Percentiles rank a stretch among this genome's conserved stretches.
phyloP scores from a whole-genome alignment of 306 rosid species.

The Dryas octopetala region DNA sequence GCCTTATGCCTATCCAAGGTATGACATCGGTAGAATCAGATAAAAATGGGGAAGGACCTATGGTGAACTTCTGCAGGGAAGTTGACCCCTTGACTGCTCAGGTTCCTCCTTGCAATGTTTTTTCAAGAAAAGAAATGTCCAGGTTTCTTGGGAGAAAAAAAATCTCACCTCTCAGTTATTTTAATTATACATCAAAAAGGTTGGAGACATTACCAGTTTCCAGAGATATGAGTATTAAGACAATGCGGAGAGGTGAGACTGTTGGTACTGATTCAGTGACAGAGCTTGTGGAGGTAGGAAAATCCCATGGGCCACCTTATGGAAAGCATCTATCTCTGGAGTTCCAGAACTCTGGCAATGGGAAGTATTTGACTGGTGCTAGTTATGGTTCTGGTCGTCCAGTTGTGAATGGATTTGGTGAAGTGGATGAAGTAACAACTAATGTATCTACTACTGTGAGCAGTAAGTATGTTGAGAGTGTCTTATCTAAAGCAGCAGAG shows the following conservation, averaged over 20 bases:
- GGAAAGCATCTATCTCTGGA: slow-evolving; percentile 34
- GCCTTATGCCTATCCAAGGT: slow-evolving; percentile 35
- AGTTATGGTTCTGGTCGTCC: slow-evolving; percentile 42
- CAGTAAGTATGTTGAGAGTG: slow-evolving; percentile 28
- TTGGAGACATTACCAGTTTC: slow-evolving; percentile 41
- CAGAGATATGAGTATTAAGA: slow-evolving; percentile 31
- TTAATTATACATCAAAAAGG: slow-evolving; percentile 40
- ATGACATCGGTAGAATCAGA: slow-evolving; percentile 36
- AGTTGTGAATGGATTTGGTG: slow-evolving; percentile 45
- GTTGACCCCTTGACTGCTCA: slow-evolving; percentile 74
- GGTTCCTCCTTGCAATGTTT: slow-evolving; percentile 70
- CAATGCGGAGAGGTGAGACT: slow-evolving; percentile 26
- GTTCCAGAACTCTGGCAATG: slow-evolving; percentile 35
- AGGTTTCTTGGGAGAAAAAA: slow-evolving; percentile 53
- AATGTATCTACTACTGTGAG: slow-evolving; percentile 30
- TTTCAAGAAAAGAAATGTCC: slow-evolving; percentile 79
- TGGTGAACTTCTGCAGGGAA: slow-evolving; percentile 35
- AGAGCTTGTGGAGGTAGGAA: slow-evolving; percentile 39
- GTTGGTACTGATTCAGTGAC: slow-evolving; percentile 31
- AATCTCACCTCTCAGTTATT: slow-evolving; percentile 51
- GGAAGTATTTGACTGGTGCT: slow-evolving; percentile 36
- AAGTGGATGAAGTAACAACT: slow-evolving; percentile 31
- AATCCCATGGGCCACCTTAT: slow-evolving; percentile 40
- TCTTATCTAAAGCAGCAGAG: slow-evolving; percentile 37
- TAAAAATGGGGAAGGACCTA: slow-evolving; percentile 40